Evolutionary conservation across 495 filamentous ascomycete genomes (phyloP), one percentile per base, ranked within the genome.

Genomic region (Penicillium daleae): DNA sequence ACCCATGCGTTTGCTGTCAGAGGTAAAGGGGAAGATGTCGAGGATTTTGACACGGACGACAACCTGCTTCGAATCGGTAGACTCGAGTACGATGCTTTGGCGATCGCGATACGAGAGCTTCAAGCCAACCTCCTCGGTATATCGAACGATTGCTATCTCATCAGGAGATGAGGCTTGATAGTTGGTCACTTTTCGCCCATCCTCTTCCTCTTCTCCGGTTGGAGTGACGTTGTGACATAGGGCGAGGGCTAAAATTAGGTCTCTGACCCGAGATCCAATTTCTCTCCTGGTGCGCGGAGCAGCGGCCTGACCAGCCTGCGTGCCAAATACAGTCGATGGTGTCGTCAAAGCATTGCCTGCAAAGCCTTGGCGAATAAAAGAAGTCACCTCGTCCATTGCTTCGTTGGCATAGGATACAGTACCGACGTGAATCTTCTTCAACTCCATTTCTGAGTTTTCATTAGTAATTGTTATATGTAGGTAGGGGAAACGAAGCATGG

Each of bases 161-260:
- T 99, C 96, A 0, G 96, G 96, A 21, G 93, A 97, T 19, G 92
- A 96, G 22, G 96, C 96, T 77, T 99, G 96, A 66, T 99, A 99
- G 19, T 86, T 91, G 1, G 89, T 97, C 22, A 91, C 78, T n/a
- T 79, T 84, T 48, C 86, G 74, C 0, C 93, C 95, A 66, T 90
- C 84, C 63, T 92, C 51, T 37, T 35, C 88, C 61, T 94, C 89
- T 63, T 97, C 92, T 0, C 81, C 84, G 4, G 93, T 96, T 10
- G 96, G 96, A 0, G 96, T 99, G 49, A 99, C 96, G 70, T 98
- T 99, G 76, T 99, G 96, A 65, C 96, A 98, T 27, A 99, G 82
- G 3, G 92, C 94, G 56, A 99, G 84, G 4, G 96, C 95, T 9
- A 98, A 73, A 8, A 98, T 87, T 22, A 98, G 84, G 74, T 98